Base-by-base conservation (phyloP, 176 grass and related monocot genomes). In the Otatea glauca region DNA sequence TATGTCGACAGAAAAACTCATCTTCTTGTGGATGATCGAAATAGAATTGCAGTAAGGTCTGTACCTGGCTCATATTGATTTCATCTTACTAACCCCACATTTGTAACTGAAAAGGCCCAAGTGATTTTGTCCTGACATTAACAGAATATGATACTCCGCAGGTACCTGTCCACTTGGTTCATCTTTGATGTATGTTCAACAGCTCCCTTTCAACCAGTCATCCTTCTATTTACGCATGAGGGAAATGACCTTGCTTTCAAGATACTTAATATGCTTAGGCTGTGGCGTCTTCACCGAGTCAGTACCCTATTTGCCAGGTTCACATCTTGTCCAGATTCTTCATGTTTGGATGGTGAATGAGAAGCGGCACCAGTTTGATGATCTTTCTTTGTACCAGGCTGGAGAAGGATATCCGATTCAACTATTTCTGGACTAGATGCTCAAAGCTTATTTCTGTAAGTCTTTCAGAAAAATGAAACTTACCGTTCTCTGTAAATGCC, bases 371-470 rank as follows among this genome's bases (percentile, higher is more conserved):
- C 50, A 76, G 81, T 81, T 85, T 87, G 68, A 82, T 63, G 59
- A 84, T 65, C 55, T 86, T 82, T 70, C 70, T 69, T 92, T 91
- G 84, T 59, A 78, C 37, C 92, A 90, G 96, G 86, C 89, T 99
- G 82, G 96, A 99, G 91, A 99, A 99, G 71, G 91, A 99, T 75
- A 99, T 99, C 78, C 79, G 93, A 56, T 94, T 99, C 87, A 99
- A 99, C 82, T 99, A 99, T 92, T 99, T 99, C 86, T 99, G 93
- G 96, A 96, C 88, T 54, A 89, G 96, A 69, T 96, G 93, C 91
- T 94, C 91, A 88, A 99, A 99, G 68, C 93, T 96, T 75, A 89
- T 94, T 62, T 88, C 84, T 74, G 93, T 99, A 89, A 94, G 93
- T 82, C 25, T 85, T 80, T 85, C 73, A 38, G 66, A 76, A 21